Evolutionary conservation across 805 yeast species (phyloP).

Genomic region (Ogataea paradorogensis): DNA sequence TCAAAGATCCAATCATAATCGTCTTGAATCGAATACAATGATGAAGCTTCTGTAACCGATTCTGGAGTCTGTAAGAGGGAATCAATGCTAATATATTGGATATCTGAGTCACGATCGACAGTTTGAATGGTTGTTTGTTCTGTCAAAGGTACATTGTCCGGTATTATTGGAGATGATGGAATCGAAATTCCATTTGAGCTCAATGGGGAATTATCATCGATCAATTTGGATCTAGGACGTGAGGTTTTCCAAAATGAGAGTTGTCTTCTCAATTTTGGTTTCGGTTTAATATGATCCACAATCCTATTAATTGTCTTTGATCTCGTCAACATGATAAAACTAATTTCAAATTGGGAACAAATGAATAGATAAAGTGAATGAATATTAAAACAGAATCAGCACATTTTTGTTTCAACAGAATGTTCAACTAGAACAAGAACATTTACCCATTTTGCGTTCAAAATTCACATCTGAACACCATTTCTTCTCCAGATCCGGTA

Average conservation of each 20-base stretch:
- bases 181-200: not conserved
- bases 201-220: not conserved
- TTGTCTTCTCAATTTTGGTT: not conserved
- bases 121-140: not conserved
- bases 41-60: not conserved
- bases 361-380: not conserved
- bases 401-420: not conserved
- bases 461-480: conserved; percentile 52
- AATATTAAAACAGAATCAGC: conserved; percentile 1
- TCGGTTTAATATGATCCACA: not conserved
- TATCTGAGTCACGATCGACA: not conserved
- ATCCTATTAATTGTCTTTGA: not conserved
- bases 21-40: not conserved
- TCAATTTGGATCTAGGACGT: not conserved
- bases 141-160: not conserved
- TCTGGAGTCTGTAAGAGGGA: not conserved
- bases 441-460: conserved; percentile 60
- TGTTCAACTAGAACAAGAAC: conserved; percentile 60
- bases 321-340: not conserved
- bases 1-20: conserved; percentile 6
- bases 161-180: not conserved
- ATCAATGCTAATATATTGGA: conserved; percentile 2
- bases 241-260: conserved; percentile 1
- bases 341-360: no score
- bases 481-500: conserved; percentile 64